A percentile compares a stretch with the other conserved stretches of the same genome.
Conservation (phyloP, 306 rosid genomes). For the Hippophae tibetana region DNA sequence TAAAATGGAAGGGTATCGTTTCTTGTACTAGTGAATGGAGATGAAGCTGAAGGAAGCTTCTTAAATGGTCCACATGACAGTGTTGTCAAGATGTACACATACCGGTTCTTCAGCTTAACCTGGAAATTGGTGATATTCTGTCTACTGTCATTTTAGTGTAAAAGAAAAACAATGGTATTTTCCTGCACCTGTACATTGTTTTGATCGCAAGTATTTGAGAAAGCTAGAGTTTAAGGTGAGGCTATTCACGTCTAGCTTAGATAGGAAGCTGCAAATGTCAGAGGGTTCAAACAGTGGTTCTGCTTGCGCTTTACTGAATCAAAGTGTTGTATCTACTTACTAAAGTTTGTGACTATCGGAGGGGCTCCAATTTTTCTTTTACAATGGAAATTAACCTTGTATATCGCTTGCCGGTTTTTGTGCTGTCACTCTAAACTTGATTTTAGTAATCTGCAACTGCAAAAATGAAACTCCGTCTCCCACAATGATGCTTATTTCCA, state of each 20-base stretch:
- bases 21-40: slow-evolving; percentile 26
- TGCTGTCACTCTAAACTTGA: no score
- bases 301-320: slow-evolving; percentile 13
- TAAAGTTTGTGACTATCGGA: no score
- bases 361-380: no score
- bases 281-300: slow-evolving; percentile 19
- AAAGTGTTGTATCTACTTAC: no score
- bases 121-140: slow-evolving; percentile 32
- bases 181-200: slow-evolving; percentile 26
- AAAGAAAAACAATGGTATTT: slow-evolving; percentile 5
- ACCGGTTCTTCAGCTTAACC: slow-evolving; percentile 42
- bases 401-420: no score
- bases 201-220: slow-evolving; percentile 23
- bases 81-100: slow-evolving; percentile 48
- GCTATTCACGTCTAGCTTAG: slow-evolving; percentile 24
- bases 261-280: background rate
- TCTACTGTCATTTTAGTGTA: slow-evolving; percentile 31
- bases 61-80: slow-evolving; percentile 33
- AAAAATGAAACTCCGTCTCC: no score
- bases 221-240: slow-evolving; percentile 15
- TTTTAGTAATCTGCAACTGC: no score
- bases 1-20: slow-evolving; percentile 24
- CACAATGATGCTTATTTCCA: no score
- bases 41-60: slow-evolving; percentile 26
- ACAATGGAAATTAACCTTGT: no score